Conservation (phyloP, 805 yeast species). For the Citeromyces matritensis region DNA sequence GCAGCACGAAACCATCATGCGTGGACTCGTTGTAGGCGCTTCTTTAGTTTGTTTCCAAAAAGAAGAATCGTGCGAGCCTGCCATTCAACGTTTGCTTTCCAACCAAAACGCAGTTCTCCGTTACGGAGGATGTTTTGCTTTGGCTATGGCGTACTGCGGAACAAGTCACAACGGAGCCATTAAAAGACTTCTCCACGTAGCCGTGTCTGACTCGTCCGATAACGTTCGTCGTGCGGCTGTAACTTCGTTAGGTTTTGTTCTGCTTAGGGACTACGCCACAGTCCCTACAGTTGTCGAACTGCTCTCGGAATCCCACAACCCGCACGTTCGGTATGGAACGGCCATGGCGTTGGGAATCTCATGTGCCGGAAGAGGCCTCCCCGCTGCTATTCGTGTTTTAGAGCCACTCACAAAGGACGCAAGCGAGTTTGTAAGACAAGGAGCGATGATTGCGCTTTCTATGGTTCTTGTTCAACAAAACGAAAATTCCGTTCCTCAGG, state of each 20-base stretch:
- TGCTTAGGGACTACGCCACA: constrained; percentile 81
- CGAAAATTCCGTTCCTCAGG: constrained; percentile 70
- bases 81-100: constrained; percentile 48
- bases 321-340: constrained; percentile 96
- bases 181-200: constrained; percentile 73
- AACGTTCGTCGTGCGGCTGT: constrained; percentile 96
- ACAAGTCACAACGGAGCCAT: constrained; percentile 86
- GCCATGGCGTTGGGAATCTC: constrained; percentile 95
- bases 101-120: constrained; percentile 78
- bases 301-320: constrained; percentile 87
- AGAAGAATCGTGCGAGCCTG: constrained; percentile 63
- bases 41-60: constrained; percentile 78
- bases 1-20: constrained; percentile 86
- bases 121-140: constrained; percentile 90
- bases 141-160: constrained; percentile 94
- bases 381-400: constrained; percentile 80
- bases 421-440: constrained; percentile 95
- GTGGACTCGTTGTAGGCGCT: constrained; percentile 85
- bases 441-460: constrained; percentile 84
- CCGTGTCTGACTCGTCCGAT: constrained; percentile 93
- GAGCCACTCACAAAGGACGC: constrained; percentile 90
- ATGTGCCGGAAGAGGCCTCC: constrained; percentile 87
- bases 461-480: constrained; percentile 85
- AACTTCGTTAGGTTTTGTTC: constrained; percentile 77
- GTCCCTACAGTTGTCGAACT: constrained; percentile 93